Evolutionary conservation across 805 yeast genomes (phyloP), one percentile per base, ranked within the genome.

Genomic region (Schizosaccharomyces japonicus): DNA sequence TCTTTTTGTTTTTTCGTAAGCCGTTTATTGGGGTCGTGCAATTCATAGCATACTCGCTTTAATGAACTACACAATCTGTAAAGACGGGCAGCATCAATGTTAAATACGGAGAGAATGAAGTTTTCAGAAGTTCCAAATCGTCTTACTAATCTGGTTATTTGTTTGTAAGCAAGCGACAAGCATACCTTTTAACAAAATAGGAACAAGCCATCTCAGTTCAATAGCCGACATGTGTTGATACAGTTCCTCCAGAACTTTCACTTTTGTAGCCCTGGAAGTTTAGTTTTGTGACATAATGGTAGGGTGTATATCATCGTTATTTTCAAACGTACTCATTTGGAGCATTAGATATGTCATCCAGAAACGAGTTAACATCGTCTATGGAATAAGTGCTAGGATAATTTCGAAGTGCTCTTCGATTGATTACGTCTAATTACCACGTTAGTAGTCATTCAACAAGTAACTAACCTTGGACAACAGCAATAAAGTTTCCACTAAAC

Each of bases 71-170:
- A 79, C 5, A 80, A 74, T 50, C 75, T 72, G 51, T 68, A 73
- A 26, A 80, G 69, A 2, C 67, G 68, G 7, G 67, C 63, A 0
- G 92, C 87, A 58, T 82, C 85, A 0, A 84, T 83, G 59, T 83
- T 92, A 81, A 85, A 84, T 27, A 62, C 54, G 4, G 60, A 54
- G 45, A 83, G 62, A 49, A 83, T 67, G 10, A 67, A 61, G 27
- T 68, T 66, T 53, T 80, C 87, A 50, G 75, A 67, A 6, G 74
- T 69, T 3, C 75, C 70, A n/a, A 80, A 49, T 13, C 58, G 52
- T 50, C 62, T 50, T 26, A 59, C 59, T 53, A 40, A n/a, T n/a
- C n/a, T n/a, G n/a, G n/a, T n/a, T n/a, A n/a, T 7, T 10, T 15
- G 19, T n/a, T 19, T 19, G 32, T 30, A 10, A 30, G 32, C 32